Evolutionary conservation across 305 asterid species (phyloP).

Genomic region (Fraxinus nigra): DNA sequence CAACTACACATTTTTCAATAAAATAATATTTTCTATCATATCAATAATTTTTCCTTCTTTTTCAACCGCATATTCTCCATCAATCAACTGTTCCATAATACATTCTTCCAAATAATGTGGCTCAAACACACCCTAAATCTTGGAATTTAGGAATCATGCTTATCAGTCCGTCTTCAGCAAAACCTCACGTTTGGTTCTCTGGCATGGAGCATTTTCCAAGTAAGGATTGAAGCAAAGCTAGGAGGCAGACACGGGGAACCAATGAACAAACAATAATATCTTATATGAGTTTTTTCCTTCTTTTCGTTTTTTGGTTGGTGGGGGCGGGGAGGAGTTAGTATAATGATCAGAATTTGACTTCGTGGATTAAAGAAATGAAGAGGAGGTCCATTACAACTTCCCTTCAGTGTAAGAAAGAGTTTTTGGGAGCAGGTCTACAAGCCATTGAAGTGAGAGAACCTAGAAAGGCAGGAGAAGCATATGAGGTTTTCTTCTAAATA

Average conservation of each 20-base stretch:
- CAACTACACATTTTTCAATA: too few relatives aligned
- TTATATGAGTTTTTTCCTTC: not conserved
- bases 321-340: not conserved
- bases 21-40: too few relatives aligned
- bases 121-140: not conserved
- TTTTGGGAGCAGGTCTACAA: not conserved
- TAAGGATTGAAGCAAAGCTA: not conserved
- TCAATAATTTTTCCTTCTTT: too few relatives aligned
- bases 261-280: not conserved
- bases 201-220: not conserved
- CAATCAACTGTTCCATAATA: too few relatives aligned
- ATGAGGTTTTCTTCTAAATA: not conserved
- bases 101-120: too few relatives aligned
- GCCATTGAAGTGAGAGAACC: slow-evolving; percentile 1
- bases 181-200: not conserved
- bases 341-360: not conserved
- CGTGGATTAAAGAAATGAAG: not conserved
- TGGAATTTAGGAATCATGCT: not conserved
- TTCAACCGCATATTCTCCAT: too few relatives aligned
- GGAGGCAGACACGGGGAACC: not conserved
- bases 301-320: not conserved
- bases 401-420: not conserved
- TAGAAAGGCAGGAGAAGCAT: not conserved
- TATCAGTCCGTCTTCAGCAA: not conserved
- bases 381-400: not conserved